Base-by-base conservation (phyloP, 768 basidiomycete genomes). In the Termitomyces sp. region DNA sequence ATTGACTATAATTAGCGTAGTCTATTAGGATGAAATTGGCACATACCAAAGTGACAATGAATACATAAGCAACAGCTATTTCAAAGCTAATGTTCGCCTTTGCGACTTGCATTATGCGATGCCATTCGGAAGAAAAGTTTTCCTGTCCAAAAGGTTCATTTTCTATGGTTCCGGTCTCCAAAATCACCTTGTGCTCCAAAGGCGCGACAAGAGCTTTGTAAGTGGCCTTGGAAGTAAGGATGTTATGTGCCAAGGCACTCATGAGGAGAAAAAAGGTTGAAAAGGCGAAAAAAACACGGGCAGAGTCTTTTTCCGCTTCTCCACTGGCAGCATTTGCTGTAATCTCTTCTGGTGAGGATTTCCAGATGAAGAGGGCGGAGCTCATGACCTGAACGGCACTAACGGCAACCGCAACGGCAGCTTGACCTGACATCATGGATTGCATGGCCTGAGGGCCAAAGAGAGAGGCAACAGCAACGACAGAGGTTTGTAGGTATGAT, bases 361-460 rank as follows among this genome's bases (percentile, higher is more conserved):
- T 74, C 75, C 75, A 77, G 16, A 89, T 73, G 9, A 87, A 87
- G 2, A 81, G 73, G 0, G 77, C 69, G 10, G 88, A 80, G 57
- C 90, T 85, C 32, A 85, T 61, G 10, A 93, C 80, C 65, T 94
- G 92, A 0, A 92, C 85, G 1, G 77, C 74, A 53, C 91, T 92
- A 60, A 94, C 85, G 1, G 83, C 85, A 13, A 95, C 90, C 0
- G 86, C 94, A 2, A 94, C 83, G 0, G 88, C 90, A 0, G 90
- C 94, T 70, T 94, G 92, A 10, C 94, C 94, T 1, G 92, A 84
- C 79, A 95, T 82, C 68, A 90, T 75, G 24, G 84, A 77, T 68
- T 94, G 89, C 53, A 95, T 79, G 12, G 85, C 85, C 8, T 78
- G 69, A 2, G 85, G 81, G 0, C 94, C 94, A 63, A 94, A 90